Evolutionary conservation across 257 asterid genomes (phyloP).

Genomic region (Gentiana dahurica): DNA sequence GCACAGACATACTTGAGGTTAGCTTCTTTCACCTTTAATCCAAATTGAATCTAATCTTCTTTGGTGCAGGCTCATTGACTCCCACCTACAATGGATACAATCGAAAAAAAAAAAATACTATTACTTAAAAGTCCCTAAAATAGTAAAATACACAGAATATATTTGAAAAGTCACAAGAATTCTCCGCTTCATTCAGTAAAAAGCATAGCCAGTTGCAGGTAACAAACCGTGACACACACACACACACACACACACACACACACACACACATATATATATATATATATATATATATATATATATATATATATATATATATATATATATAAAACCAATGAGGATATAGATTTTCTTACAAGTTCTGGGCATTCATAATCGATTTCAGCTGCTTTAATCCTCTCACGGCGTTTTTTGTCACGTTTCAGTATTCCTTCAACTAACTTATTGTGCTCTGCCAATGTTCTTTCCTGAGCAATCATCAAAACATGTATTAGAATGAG

Average conservation of each 20-base stretch:
- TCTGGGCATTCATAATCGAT: constrained; percentile 79
- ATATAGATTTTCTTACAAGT: constrained; percentile 38
- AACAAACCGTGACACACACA: not conserved
- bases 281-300: too few species aligned
- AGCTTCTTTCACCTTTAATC: constrained; percentile 16
- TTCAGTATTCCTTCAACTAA: constrained; percentile 46
- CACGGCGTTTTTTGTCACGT: constrained; percentile 55
- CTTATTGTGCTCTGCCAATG: constrained; percentile 57
- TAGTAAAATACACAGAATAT: too few species aligned
- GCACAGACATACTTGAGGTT: too few species aligned
- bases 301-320: not conserved
- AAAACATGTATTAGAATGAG: not conserved
- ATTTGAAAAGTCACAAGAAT: too few species aligned
- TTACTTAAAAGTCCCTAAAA: too few species aligned
- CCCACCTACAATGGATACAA: constrained; percentile 44
- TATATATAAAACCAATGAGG: too few species aligned
- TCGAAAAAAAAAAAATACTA: not conserved
- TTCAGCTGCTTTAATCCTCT: constrained; percentile 81
- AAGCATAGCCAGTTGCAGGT: too few species aligned
- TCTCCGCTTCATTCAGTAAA: too few species aligned
- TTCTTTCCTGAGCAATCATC: constrained; percentile 47
- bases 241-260: not conserved
- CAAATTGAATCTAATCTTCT: constrained; percentile 60
- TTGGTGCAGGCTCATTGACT: constrained; percentile 40
- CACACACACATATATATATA: not conserved